Evolutionary conservation across 345 rosid species (phyloP), one percentile per base, ranked within the genome.

Genomic region (Citrus glauca): DNA sequence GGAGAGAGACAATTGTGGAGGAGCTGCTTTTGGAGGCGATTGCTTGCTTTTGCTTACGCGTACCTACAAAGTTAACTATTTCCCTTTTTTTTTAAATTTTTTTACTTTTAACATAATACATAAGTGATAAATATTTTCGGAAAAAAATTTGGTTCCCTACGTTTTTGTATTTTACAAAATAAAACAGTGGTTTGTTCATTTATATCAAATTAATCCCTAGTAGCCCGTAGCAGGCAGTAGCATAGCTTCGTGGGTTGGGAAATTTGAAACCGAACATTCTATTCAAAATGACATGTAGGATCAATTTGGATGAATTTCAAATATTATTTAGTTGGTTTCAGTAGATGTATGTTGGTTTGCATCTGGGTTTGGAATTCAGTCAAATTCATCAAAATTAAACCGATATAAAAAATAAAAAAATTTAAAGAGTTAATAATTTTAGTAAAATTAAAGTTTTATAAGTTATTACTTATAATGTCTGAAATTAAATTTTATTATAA

Each of bases 21-120:
- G 30, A 28, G 32, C 55, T 40, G 30, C 61, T 63, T 74, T 53
- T 19, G 63, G 27, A 75, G 78, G 78, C 70, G 59, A 53, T 53
- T 53, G 57, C 57, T 53, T 45, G 22, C 8, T 53, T 53, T 53
- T 53, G 57, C 50, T 45, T 11, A 13, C 17, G n/a, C 20, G 57
- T 50, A 48, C 20, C 6, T 22, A 22, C 70, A 64, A 75, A 75
- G 78, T 48, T 20, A 28, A 63, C 61, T 27, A 74, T 62, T 73
- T 14, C 27, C 24, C 4, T 2, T 69, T 25, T 38, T 2, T 7
- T 67, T 22, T 38, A 1, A 1, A 25, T 25, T 38, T 59, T 59
- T 22, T 7, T 6, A 68, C 57, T 53, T 16, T 53, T 45, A 13
- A 53, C 57, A 17, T 16, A 53, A 50, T 17, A 17, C 4, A 17